Conservation (phyloP, 2,329 filamentous ascomycete genomes). For the Fusarium udum region DNA sequence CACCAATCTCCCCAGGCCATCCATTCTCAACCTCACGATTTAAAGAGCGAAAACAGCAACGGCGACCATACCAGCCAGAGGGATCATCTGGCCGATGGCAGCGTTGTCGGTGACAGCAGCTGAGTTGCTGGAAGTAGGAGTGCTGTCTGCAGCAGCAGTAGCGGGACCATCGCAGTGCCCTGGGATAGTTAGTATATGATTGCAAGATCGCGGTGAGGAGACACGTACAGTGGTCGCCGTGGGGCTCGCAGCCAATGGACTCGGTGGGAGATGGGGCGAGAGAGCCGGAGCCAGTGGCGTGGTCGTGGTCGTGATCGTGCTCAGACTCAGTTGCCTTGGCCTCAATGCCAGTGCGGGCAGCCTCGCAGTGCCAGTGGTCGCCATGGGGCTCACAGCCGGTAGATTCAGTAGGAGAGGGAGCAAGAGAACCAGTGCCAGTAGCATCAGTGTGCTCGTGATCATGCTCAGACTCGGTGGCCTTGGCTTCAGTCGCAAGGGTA, state of each 20-base stretch:
- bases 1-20: slow-evolving; percentile 2
- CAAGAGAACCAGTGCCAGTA: neutral
- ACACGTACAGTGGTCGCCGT: slow-evolving; percentile 39
- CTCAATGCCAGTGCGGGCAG: slow-evolving; percentile 24
- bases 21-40: neutral
- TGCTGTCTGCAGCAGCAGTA: slow-evolving; percentile 9
- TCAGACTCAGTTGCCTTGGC: slow-evolving; percentile 20
- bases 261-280: slow-evolving; percentile 35
- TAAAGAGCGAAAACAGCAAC: slow-evolving; percentile 39
- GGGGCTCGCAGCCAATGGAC: slow-evolving; percentile 36
- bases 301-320: neutral
- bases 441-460: neutral
- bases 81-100: slow-evolving; percentile 29
- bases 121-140: slow-evolving; percentile 5
- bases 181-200: neutral
- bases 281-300: neutral
- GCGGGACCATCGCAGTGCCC: slow-evolving; percentile 40
- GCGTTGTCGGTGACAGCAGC: slow-evolving; percentile 26
- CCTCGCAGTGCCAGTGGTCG: slow-evolving; percentile 42
- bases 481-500: slow-evolving; percentile 5
- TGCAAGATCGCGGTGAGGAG: fast-evolving
- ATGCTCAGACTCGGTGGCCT: slow-evolving; percentile 12
- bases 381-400: slow-evolving; percentile 37
- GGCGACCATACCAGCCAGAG: slow-evolving; percentile 35
- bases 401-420: slow-evolving; percentile 37